Evolutionary conservation across 1,139 yeast species (phyloP), one percentile per base, ranked within the genome.

Genomic region (Kluyveromyces sp.): DNA sequence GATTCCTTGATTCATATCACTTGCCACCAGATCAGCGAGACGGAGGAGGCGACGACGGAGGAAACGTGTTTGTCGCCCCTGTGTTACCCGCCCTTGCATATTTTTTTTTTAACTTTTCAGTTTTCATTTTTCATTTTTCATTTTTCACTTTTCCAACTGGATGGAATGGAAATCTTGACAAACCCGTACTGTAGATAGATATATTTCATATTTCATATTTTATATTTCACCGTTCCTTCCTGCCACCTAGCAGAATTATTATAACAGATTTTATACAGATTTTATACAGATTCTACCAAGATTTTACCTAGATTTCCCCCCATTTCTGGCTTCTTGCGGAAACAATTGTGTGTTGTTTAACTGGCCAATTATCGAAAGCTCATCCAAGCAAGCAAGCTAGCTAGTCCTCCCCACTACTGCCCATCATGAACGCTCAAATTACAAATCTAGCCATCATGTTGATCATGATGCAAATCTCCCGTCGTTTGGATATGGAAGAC

Each of bases 401-500:
- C 36, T 34, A 34, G 27, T 25, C 10, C 8, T 7, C 7, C 32
- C 8, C 32, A 6, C 32, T 30, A 30, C 6, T 21, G 21, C 8
- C 21, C 7, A 37, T 31, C 10, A 79, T 86, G 85, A 87, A 87
- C 65, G 94, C 98, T 45, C 95, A 95, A 58, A 73, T 89, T 56
- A 71, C 89, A 57, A 90, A 92, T 72, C 72, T 92, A 61, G 87
- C 76, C 59, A 72, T 92, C 78, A 90, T 90, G 96, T 84, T 92
- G 66, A 83, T 83, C 75, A 86, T 89, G 89, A 92, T 90, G 97
- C 97, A 92, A 71, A 84, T 89, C 54, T 80, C 97, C 56, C 88
- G 89, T 71, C 80, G 79, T 66, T 75, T 92, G 55, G 95, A 92
- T 68, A 82, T 90, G 71, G 97, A 90, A 67, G 79, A 92, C 69